A percentile compares a stretch with the other conserved stretches of the same genome.
Evolutionary conservation across 352 stramenopile species (phyloP).

Genomic region (Phytophthora hibernalis): DNA sequence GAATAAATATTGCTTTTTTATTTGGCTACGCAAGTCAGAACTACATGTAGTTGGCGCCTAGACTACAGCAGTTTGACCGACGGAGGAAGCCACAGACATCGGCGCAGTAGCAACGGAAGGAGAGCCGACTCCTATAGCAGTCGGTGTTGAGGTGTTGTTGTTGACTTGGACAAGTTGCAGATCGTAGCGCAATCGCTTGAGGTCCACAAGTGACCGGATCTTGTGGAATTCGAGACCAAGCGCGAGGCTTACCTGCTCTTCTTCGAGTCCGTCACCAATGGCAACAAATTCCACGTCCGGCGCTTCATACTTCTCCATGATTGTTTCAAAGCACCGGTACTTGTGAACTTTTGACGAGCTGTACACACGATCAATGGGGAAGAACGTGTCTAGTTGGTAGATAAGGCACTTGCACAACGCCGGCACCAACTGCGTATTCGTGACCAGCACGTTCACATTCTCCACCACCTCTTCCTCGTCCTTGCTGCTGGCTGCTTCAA

Average conservation of each 20-base stretch:
- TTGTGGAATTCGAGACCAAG: conserved; percentile 81
- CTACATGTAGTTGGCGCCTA: conserved; percentile 8
- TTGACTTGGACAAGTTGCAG: conserved; percentile 51
- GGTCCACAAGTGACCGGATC: conserved; percentile 69
- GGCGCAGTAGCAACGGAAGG: conserved; percentile 12
- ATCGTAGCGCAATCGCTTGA: conserved; percentile 67
- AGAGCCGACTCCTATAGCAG: conserved; percentile 12
- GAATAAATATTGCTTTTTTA: no score
- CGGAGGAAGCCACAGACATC: conserved; percentile 30
- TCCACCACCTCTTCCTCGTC: conserved; percentile 42
- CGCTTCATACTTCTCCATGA: conserved; percentile 61
- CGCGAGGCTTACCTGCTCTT: conserved; percentile 74
- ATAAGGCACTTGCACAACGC: conserved; percentile 88
- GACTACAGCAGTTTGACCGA: conserved; percentile 37
- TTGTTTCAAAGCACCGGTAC: conserved; percentile 78
- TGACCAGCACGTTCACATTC: conserved; percentile 82
- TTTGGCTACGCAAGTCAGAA: neutral
- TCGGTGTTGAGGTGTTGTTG: conserved; percentile 13
- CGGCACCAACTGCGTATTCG: conserved; percentile 82
- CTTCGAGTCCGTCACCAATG: conserved; percentile 79
- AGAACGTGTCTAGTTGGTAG: conserved; percentile 79
- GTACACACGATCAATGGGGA: conserved; percentile 80
- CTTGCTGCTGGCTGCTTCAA: conserved; percentile 12
- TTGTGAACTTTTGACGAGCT: conserved; percentile 84
- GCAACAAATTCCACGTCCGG: conserved; percentile 71